Percentiles rank a stretch among this genome's conserved stretches.
phyloP scores from a whole-genome alignment of 139 green algal species.

The Zygnema circumcarinatum region DNA sequence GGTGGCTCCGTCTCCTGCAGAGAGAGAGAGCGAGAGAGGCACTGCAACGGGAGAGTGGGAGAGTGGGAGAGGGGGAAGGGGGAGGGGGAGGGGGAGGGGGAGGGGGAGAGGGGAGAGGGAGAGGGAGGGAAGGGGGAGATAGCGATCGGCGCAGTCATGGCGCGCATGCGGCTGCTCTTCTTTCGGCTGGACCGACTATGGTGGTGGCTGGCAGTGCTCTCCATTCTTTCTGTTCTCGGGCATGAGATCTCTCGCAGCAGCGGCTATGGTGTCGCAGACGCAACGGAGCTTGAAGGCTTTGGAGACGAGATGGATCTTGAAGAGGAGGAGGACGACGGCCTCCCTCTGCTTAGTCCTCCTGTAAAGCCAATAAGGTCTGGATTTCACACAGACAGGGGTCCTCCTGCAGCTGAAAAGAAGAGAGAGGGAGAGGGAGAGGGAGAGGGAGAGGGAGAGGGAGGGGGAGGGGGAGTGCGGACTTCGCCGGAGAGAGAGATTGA shows the following conservation, averaged over 20 bases:
- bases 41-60: too few relatives aligned
- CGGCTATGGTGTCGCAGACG: conserved; percentile 21
- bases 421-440: too few relatives aligned
- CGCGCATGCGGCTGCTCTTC: neutral
- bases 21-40: too few relatives aligned
- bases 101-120: too few relatives aligned
- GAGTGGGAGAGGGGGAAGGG: too few relatives aligned
- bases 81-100: too few relatives aligned
- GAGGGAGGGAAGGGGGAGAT: too few relatives aligned
- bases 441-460: neutral
- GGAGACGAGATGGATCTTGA: conserved; percentile 30
- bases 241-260: conserved; percentile 14
- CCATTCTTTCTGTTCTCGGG: conserved; percentile 10
- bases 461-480: neutral
- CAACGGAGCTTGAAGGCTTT: conserved; percentile 48
- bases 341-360: conserved; percentile 3
- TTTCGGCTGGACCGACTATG: conserved; percentile 22
- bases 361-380: conserved; percentile 16
- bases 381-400: conserved; percentile 22
- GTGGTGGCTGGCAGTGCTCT: conserved; percentile 43
- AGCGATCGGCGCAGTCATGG: too few relatives aligned
- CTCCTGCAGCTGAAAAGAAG: conserved; percentile 10
- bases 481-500: neutral
- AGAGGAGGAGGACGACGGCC: conserved; percentile 30
- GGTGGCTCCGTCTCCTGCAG: too few relatives aligned